Evolutionary conservation across 2,329 filamentous ascomycete species (phyloP).

Genomic region (Venturia effusa): DNA sequence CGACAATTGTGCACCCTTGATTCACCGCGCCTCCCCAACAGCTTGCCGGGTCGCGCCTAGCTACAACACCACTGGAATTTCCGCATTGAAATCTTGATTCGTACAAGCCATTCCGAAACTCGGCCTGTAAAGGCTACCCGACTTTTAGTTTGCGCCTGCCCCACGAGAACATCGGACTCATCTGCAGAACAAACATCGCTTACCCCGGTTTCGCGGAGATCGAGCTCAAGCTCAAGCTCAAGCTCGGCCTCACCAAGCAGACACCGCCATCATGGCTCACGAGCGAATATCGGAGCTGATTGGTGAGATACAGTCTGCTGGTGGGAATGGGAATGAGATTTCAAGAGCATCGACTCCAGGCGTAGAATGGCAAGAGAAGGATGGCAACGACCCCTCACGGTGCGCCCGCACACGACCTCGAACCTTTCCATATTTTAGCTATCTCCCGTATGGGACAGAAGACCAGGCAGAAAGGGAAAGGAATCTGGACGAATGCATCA

Average conservation of each 20-base stretch:
- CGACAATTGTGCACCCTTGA: neutral
- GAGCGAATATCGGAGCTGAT: slow-evolving; percentile 1
- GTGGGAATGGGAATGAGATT: slow-evolving; percentile 48
- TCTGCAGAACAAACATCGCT: neutral
- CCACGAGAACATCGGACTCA: neutral
- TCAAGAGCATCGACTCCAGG: slow-evolving; percentile 83
- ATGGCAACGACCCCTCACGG: slow-evolving; percentile 36
- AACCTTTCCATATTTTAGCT: slow-evolving; percentile 85
- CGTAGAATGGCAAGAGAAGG: slow-evolving; percentile 40
- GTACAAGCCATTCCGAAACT: neutral
- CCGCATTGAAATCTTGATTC: neutral
- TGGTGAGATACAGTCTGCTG: neutral
- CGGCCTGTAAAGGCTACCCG: neutral
- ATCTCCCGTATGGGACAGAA: slow-evolving; percentile 83
- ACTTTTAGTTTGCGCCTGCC: neutral
- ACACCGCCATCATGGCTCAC: slow-evolving; percentile 1
- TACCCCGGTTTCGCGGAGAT: neutral
- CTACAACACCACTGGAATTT: neutral
- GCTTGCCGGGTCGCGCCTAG: neutral
- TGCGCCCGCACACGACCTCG: slow-evolving; percentile 65
- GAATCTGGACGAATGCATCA: slow-evolving; percentile 77
- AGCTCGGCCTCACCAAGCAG: neutral
- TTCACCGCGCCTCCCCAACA: neutral
- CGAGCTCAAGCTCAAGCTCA: neutral
- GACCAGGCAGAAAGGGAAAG: slow-evolving; percentile 65